Conservation (phyloP, 305 asterid species). For the Ilex paraguariensis region DNA sequence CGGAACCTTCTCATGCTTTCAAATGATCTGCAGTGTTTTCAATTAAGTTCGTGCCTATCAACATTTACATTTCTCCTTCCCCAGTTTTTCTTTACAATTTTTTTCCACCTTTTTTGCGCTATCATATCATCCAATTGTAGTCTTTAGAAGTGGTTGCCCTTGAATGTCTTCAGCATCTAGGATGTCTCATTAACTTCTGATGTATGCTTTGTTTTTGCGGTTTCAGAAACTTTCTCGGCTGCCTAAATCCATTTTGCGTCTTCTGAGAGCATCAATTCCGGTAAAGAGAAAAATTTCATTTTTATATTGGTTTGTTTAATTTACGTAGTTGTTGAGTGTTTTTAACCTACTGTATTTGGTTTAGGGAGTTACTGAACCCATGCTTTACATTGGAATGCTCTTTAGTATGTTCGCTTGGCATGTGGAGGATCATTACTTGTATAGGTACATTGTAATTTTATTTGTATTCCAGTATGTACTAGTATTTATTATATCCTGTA, state of each 20-base stretch:
- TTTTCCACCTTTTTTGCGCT: too few species aligned
- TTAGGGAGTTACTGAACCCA: slow-evolving; percentile 98
- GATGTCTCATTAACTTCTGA: neutral
- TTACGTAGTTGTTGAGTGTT: slow-evolving; percentile 7
- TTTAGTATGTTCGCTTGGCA: slow-evolving; percentile 99
- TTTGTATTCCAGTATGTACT: too few species aligned
- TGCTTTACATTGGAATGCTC: slow-evolving; percentile 95
- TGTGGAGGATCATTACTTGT: slow-evolving; percentile 96
- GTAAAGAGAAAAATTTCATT: slow-evolving; percentile 33
- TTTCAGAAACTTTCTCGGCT: slow-evolving; percentile 83
- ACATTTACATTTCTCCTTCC: too few species aligned
- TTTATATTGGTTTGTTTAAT: neutral
- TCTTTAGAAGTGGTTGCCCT: too few species aligned
- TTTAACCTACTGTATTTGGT: slow-evolving; percentile 8
- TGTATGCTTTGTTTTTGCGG: slow-evolving; percentile 11
- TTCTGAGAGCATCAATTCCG: slow-evolving; percentile 79
- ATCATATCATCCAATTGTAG: too few species aligned
- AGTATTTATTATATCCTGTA: too few species aligned
- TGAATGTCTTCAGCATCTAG: neutral
- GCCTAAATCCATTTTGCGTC: slow-evolving; percentile 80
- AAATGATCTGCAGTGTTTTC: too few species aligned
- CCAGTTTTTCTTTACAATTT: too few species aligned
- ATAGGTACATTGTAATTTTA: slow-evolving; percentile 40
- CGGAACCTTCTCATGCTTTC: too few species aligned
- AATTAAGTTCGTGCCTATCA: too few species aligned